These are phyloP conservation scores for Prunus mongolica DNA, from an alignment of 306 rosid species.

Conservation along the genomic window DNA sequence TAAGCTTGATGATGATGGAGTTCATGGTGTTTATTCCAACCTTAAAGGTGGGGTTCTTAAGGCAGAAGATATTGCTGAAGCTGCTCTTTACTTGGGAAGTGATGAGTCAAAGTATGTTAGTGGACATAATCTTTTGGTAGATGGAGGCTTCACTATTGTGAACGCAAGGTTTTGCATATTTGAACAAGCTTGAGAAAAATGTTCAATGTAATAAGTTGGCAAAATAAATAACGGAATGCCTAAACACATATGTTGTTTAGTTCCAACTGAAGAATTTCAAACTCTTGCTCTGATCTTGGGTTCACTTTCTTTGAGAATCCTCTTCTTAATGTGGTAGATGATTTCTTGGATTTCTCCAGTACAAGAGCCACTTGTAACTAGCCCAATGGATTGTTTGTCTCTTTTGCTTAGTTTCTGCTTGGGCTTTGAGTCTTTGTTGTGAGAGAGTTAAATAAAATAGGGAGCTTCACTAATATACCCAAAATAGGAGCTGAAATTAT, in stretches of 20 bases:
- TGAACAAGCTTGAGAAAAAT: not conserved
- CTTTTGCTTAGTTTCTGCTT: too few relatives aligned
- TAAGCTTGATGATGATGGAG: slow-evolving; percentile 23
- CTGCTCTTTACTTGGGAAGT: slow-evolving; percentile 48
- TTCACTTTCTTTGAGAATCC: too few relatives aligned
- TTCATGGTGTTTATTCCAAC: slow-evolving; percentile 10
- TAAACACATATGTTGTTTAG: not conserved
- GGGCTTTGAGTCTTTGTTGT: too few relatives aligned
- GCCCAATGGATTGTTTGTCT: too few relatives aligned
- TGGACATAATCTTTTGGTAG: slow-evolving; percentile 46
- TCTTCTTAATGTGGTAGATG: too few relatives aligned
- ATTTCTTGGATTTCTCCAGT: too few relatives aligned
- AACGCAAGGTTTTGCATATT: slow-evolving; percentile 19
- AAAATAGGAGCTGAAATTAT: too few relatives aligned
- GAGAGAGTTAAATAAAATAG: too few relatives aligned
- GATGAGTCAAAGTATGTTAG: slow-evolving; percentile 50
- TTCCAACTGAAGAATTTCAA: not conserved
- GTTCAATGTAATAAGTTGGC: not conserved
- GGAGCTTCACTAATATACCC: too few relatives aligned
- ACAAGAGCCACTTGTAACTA: too few relatives aligned
- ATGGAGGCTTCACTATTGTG: slow-evolving; percentile 38
- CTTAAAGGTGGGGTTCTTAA: slow-evolving; percentile 22
- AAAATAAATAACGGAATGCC: not conserved
- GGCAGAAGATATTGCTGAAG: slow-evolving; percentile 44
- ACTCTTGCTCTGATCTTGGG: not conserved